phyloP scores from a whole-genome alignment of 1,284 basidiomycete species.

The Phylloporus gajari region DNA sequence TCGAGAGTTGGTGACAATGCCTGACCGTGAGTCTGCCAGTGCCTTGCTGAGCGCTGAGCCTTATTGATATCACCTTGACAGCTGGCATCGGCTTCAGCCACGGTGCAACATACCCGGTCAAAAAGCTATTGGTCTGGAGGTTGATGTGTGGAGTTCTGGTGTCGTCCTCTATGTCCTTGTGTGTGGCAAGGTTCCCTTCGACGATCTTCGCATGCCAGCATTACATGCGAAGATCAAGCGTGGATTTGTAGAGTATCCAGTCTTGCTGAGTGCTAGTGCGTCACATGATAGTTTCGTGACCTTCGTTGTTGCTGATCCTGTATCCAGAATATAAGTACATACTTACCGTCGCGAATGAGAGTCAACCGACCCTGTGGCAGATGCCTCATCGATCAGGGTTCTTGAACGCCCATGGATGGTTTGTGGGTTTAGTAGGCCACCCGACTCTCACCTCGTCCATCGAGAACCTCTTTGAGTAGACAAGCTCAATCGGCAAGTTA shows the following conservation, averaged over 20 bases:
- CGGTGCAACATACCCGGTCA: no score
- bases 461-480: conserved; percentile 89
- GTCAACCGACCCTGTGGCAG: conserved; percentile 89
- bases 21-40: no score
- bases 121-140: conserved; percentile 89
- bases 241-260: conserved; percentile 95
- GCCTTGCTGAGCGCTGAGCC: no score
- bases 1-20: no score
- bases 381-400: conserved; percentile 90
- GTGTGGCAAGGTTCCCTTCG: conserved; percentile 98
- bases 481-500: conserved; percentile 87
- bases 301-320: conserved; percentile 23
- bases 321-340: conserved; percentile 83
- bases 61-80: no score
- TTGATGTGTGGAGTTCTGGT: conserved; percentile 99
- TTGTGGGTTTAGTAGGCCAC: conserved; percentile 85
- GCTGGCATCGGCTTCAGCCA: no score
- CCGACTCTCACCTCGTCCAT: conserved; percentile 86
- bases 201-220: conserved; percentile 99
- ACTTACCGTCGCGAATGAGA: conserved; percentile 93
- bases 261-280: conserved; percentile 93
- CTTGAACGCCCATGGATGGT: conserved; percentile 94
- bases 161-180: conserved; percentile 98
- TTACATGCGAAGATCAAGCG: conserved; percentile 98
- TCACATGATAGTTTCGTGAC: conserved; percentile 8